Conservation (phyloP, 352 stramenopile genomes). For the Phytophthora syringae region DNA sequence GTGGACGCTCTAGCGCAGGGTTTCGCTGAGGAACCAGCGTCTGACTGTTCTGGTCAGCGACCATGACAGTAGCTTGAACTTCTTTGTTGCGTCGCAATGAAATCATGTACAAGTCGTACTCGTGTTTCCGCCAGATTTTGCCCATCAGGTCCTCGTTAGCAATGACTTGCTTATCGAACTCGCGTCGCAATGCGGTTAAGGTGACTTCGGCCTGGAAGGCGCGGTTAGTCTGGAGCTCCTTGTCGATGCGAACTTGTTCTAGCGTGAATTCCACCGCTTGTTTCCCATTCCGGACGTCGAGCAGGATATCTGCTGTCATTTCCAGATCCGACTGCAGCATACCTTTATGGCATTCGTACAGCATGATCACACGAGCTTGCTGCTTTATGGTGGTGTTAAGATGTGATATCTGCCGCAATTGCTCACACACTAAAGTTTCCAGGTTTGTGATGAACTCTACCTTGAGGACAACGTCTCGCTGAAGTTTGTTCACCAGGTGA, state of each 20-base stretch:
- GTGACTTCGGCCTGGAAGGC: slow-evolving; percentile 51
- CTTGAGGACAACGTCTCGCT: slow-evolving; percentile 56
- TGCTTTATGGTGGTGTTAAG: slow-evolving; percentile 52
- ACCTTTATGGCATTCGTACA: slow-evolving; percentile 54
- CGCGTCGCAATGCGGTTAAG: slow-evolving; percentile 42
- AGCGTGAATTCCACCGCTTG: slow-evolving; percentile 28
- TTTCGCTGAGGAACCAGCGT: slow-evolving; percentile 75
- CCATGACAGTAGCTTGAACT: slow-evolving; percentile 62
- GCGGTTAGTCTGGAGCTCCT: slow-evolving; percentile 53
- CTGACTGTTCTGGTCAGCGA: slow-evolving; percentile 46
- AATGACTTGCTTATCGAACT: slow-evolving; percentile 63
- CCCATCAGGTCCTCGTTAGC: slow-evolving; percentile 60
- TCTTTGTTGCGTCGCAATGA: slow-evolving; percentile 63
- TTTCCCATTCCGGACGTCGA: slow-evolving; percentile 24
- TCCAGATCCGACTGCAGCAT: slow-evolving; percentile 64
- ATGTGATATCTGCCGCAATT: slow-evolving; percentile 52
- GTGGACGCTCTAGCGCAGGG: slow-evolving; percentile 62
- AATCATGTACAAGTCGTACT: slow-evolving; percentile 65
- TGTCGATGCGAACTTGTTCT: slow-evolving; percentile 49
- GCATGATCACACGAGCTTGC: slow-evolving; percentile 44
- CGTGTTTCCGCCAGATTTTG: slow-evolving; percentile 65
- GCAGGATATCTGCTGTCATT: slow-evolving; percentile 32
- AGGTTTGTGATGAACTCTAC: slow-evolving; percentile 54
- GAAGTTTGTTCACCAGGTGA: slow-evolving; percentile 63
- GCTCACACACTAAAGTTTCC: slow-evolving; percentile 61